phyloP scores from a whole-genome alignment of 208 protist genomes.

The Wallacemonas rigidus region DNA sequence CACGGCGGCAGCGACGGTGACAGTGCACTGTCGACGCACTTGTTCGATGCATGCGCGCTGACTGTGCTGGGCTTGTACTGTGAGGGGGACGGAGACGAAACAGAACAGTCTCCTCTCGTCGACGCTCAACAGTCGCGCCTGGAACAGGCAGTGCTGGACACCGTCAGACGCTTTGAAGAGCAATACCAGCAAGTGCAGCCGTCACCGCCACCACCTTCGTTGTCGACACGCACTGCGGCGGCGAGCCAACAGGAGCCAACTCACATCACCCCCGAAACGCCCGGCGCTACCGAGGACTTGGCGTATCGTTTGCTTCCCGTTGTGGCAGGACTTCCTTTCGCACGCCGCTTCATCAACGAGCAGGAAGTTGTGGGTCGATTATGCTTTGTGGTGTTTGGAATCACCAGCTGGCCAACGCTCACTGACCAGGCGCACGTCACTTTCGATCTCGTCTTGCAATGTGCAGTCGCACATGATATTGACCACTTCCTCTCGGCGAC shows the following conservation, averaged over 20 bases:
- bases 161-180: background rate
- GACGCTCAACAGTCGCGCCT: background rate
- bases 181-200: background rate
- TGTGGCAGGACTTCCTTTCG: background rate
- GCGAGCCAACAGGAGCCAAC: background rate
- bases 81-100: background rate
- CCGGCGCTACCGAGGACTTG: background rate
- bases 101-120: background rate
- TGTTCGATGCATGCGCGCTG: background rate
- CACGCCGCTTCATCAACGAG: background rate
- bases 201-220: background rate
- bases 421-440: background rate
- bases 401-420: background rate
- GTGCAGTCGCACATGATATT: slow-evolving; percentile 30
- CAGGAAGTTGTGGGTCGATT: background rate
- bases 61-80: slow-evolving; percentile 4
- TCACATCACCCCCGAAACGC: background rate
- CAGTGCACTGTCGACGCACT: background rate
- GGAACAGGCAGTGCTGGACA: background rate
- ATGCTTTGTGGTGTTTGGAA: background rate
- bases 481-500: slow-evolving; percentile 28
- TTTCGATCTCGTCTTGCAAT: slow-evolving; percentile 27
- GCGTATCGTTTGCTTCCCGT: background rate
- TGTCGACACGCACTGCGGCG: background rate
- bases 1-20: background rate